Evolutionary conservation across 345 rosid genomes (phyloP).

Genomic region (Eutrema yunnanense): DNA sequence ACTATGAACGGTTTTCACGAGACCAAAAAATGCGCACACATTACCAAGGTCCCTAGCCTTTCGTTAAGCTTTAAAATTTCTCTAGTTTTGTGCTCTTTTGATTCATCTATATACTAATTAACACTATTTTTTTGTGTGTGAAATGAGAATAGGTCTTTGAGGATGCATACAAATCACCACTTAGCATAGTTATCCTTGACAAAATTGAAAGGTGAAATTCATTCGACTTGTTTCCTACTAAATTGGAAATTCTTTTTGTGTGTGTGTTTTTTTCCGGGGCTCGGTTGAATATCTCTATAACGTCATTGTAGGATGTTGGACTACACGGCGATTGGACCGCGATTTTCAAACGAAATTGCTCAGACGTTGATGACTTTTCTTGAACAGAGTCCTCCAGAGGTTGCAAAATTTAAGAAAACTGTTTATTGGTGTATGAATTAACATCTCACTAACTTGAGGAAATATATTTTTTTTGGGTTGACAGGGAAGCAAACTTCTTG

Average conservation of each 20-base stretch:
- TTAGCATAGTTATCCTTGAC: slow-evolving; percentile 81
- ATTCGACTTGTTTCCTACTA: not conserved
- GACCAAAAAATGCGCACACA: slow-evolving; percentile 77
- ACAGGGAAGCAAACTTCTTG: slow-evolving; percentile 77
- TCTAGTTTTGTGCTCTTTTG: not conserved
- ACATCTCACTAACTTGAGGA: not conserved
- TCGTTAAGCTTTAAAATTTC: not conserved
- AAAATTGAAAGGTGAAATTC: slow-evolving; percentile 63
- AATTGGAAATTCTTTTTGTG: not conserved
- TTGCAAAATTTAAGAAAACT: not conserved
- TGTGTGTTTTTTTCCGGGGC: not conserved
- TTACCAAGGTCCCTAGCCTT: slow-evolving; percentile 51
- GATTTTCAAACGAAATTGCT: slow-evolving; percentile 65
- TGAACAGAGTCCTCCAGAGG: slow-evolving; percentile 74
- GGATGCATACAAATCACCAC: slow-evolving; percentile 88
- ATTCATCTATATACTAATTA: not conserved
- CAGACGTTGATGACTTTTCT: slow-evolving; percentile 71
- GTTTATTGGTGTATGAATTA: not conserved
- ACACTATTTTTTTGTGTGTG: not conserved
- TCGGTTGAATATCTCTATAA: not conserved
- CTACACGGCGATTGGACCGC: slow-evolving; percentile 80
- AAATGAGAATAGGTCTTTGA: slow-evolving; percentile 58
- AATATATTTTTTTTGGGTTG: not conserved
- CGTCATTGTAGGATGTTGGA: slow-evolving; percentile 57
- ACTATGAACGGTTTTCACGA: slow-evolving; percentile 85